Base-by-base conservation (phyloP, 441 rosid species). In the Sinapis alba region DNA sequence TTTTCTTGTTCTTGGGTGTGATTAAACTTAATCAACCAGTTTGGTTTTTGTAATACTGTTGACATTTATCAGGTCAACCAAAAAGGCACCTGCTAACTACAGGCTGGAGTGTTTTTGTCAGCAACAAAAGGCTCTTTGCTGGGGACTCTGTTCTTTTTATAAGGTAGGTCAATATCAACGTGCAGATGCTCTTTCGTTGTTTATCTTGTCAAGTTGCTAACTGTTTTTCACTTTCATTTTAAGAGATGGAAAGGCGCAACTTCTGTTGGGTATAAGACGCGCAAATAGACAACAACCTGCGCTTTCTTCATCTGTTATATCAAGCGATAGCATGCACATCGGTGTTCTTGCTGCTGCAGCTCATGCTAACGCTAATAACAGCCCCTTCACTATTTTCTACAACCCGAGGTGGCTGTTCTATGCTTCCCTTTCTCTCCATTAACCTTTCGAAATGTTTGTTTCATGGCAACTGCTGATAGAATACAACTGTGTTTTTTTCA, bases 81-180 rank as follows among this genome's bases (percentile, higher is more conserved):
- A 94, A 94, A 75, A 84, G 98, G 62, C 98, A 94, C 71, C 74
- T 94, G 78, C 87, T 94, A 54, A 94, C 98, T 65, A 90, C 95
- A 27, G 98, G 98, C 27, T 94, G 98, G 98, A 94, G 98, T 72
- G 90, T 94, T 23, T 91, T 94, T 82, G 95, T 94, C 32, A 90
- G 95, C 88, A 88, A 90, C 10, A 94, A 94, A 80, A 86, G 97
- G 73, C 98, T 94, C 59, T 86, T 90, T 74, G 93, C 98, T 62
- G 97, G 98, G 30, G 98, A 94, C 79, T 90, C 98, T 21, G 98
- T 94, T 77, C 86, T 94, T 32, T 91, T 91, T 64, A 87, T 94
- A 71, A 89, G 98, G 97, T 94, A 62, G 32, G 78, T 68, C 6
- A 50, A 57, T 30, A 56, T 58, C 38, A 34, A 36, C 51, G 47